Evolutionary conservation across 176 grass and related monocot species (phyloP).

Genomic region (Lolium perenne): DNA sequence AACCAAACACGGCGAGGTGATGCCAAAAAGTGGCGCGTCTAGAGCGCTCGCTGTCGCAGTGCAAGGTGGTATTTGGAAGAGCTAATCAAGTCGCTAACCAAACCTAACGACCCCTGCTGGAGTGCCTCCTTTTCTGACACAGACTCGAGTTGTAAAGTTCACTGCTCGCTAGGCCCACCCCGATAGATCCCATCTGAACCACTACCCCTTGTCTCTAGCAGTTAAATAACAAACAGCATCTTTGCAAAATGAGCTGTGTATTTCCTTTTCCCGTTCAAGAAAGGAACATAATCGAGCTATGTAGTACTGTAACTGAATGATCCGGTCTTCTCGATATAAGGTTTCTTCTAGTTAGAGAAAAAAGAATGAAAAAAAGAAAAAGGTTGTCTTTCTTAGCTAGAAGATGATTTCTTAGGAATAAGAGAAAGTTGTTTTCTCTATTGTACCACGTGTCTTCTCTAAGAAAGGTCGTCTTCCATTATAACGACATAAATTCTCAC

Average conservation of each 20-base stretch:
- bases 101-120: neutral
- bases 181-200: conserved; percentile 54
- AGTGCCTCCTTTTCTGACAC: neutral
- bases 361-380: too few relatives aligned
- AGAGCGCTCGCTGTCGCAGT: conserved; percentile 12
- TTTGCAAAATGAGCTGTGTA: conserved; percentile 26
- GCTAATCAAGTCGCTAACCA: neutral
- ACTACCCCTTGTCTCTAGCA: conserved; percentile 32
- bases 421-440: too few relatives aligned
- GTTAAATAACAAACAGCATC: conserved; percentile 6
- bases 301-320: neutral
- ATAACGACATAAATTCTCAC: too few relatives aligned
- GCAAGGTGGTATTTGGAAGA: conserved; percentile 11
- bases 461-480: too few relatives aligned
- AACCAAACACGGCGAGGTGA: conserved; percentile 20
- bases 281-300: neutral
- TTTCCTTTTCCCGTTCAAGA: neutral
- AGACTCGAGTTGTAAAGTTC: conserved; percentile 44
- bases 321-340: neutral
- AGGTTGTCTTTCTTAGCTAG: too few relatives aligned
- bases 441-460: too few relatives aligned
- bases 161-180: neutral
- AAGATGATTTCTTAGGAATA: too few relatives aligned
- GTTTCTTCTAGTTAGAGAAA: too few relatives aligned
- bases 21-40: conserved; percentile 35